These are phyloP conservation scores for Eucalyptus erythrocorys DNA, from an alignment of 345 rosid species.

Conservation along the genomic window DNA sequence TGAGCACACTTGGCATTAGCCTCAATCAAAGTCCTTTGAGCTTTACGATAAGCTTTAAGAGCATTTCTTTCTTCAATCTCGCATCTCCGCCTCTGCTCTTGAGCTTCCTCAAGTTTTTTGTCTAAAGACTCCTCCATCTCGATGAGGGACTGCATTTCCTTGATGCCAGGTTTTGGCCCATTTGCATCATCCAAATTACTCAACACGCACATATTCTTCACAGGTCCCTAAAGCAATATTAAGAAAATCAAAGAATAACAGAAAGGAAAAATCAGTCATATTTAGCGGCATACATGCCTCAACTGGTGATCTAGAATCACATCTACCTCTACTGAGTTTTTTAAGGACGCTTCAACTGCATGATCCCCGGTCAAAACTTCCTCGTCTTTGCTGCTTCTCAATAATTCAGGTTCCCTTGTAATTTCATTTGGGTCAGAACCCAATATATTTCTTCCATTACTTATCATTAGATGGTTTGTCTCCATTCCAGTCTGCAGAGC, in stretches of 20 bases:
- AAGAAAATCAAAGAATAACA: background rate
- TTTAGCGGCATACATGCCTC: background rate
- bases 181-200: slow-evolving; percentile 16
- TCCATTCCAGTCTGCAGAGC: background rate
- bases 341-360: slow-evolving; percentile 6
- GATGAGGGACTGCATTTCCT: slow-evolving; percentile 31
- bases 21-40: slow-evolving; percentile 80
- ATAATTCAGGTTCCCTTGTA: slow-evolving; percentile 5
- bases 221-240: slow-evolving; percentile 25
- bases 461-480: background rate
- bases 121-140: slow-evolving; percentile 81
- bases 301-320: background rate
- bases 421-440: slow-evolving; percentile 2
- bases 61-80: slow-evolving; percentile 97
- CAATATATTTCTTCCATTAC: background rate
- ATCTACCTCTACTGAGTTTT: slow-evolving; percentile 28
- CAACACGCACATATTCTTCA: slow-evolving; percentile 20
- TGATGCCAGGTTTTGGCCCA: slow-evolving; percentile 19
- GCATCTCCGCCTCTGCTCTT: slow-evolving; percentile 48
- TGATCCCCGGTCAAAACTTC: slow-evolving; percentile 23
- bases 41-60: slow-evolving; percentile 73
- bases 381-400: slow-evolving; percentile 1
- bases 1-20: slow-evolving; percentile 76
- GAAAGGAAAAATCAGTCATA: background rate
- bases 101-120: slow-evolving; percentile 82